Base-by-base conservation (phyloP, 805 yeast species). In the Brettanomyces naardenensis region DNA sequence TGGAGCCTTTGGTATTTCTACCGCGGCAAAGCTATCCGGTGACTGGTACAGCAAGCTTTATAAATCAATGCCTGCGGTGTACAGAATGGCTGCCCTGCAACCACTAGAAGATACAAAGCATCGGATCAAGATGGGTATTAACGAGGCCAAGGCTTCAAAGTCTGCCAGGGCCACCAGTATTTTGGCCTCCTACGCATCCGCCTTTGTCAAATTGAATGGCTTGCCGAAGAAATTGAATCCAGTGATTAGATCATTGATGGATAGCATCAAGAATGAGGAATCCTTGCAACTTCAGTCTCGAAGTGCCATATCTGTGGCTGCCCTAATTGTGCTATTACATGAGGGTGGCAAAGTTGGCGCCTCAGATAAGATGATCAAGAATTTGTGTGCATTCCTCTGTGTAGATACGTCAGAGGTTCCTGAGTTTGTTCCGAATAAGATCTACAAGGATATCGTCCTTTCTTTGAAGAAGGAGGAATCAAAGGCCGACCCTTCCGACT, bases 371-470 rank as follows among this genome's bases (percentile, higher is more conserved):
- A 82, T 94, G 45, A 75, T 86, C 31, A 90, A 86, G 56, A 92
- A 92, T 53, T 63, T 94, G 39, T 85, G 95, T 62, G 95, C 90
- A 0, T 90, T 90, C 54, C 55, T 92, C 36, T 92, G 98, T 62
- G 96, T 89, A 23, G 98, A 90, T 55, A 87, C 96, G 0, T 75
- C 92, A 3, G 97, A 89, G 54, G 96, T 90, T 23, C 98, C 98
- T 2, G 97, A 87, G 51, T 92, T 86, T 53, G 66, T 68, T 13
- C 79, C 82, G 32, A 83, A 84, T 48, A 71, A 73, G 28, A 58
- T 61, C 11, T 64, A 69, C 39, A 67, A 59, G 14, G 75, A 73
- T 32, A 63, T 64, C 11, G 80, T 90, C 10, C 61, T 89, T 37
- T 86, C 96, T 1, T 66, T 88, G 47, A 67, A 75, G 39, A 86